Percentiles rank a stretch among this genome's conserved stretches.
Evolutionary conservation across 73 alveolate species (phyloP).

Genomic region (Stentor coeruleus): DNA sequence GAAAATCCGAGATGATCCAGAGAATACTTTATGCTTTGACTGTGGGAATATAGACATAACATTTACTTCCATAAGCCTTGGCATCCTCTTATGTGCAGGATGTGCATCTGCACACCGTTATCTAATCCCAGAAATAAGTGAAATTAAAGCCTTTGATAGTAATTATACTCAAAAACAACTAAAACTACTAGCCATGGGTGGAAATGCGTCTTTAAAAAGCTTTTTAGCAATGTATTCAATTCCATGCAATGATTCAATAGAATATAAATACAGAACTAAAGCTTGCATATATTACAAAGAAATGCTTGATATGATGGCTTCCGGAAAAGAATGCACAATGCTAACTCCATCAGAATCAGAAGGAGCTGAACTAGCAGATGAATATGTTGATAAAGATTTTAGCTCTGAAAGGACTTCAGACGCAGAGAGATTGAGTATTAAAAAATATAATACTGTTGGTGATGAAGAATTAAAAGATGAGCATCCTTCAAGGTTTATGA

Average conservation of each 20-base stretch:
- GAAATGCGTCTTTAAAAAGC: neutral
- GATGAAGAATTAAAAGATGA: too few relatives aligned
- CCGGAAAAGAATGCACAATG: neutral
- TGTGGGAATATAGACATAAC: neutral
- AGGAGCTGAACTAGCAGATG: neutral
- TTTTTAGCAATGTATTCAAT: neutral
- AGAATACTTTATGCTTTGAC: slow-evolving; percentile 5
- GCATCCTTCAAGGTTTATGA: too few relatives aligned
- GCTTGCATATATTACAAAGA: neutral
- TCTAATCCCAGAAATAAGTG: neutral
- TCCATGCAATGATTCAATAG: neutral
- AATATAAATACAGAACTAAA: neutral
- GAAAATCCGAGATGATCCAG: neutral
- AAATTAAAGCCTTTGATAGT: neutral
- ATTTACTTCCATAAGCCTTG: neutral
- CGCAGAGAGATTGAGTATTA: too few relatives aligned
- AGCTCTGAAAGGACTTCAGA: too few relatives aligned
- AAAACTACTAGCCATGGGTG: neutral
- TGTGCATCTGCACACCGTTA: neutral
- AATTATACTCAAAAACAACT: neutral
- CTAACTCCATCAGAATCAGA: neutral
- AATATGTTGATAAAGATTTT: too few relatives aligned
- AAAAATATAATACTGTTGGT: too few relatives aligned
- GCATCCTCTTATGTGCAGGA: slow-evolving; percentile 18
- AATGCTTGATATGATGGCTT: neutral